Evolutionary conservation across 371 early-diverging fungal species (phyloP).

Genomic region (Mucor saturninus): DNA sequence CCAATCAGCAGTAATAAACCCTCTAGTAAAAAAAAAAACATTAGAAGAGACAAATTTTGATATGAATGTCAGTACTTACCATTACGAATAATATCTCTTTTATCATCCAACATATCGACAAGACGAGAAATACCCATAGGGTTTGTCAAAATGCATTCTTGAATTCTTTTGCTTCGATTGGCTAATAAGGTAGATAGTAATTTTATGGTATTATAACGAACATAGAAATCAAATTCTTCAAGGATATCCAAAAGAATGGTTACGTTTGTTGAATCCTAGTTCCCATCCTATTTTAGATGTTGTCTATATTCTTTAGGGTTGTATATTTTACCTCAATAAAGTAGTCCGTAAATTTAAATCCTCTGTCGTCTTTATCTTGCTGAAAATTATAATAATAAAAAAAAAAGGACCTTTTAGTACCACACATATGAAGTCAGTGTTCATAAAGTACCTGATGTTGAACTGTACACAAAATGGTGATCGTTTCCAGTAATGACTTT

Average conservation of each 20-base stretch:
- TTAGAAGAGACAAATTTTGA: neutral
- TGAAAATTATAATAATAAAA: conserved; percentile 10
- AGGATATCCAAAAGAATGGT: conserved; percentile 82
- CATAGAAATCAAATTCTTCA: conserved; percentile 91
- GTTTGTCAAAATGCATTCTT: conserved; percentile 84
- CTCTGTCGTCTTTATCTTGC: conserved; percentile 47
- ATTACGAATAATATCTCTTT: conserved; percentile 93
- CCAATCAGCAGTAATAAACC: conserved; percentile 87
- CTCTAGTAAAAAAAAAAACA: conserved; percentile 59
- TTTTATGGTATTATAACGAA: conserved; percentile 88
- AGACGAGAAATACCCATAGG: conserved; percentile 92
- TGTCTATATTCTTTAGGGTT: no score
- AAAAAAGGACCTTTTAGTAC: neutral
- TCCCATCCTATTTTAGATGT: neutral
- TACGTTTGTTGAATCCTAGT: conserved; percentile 77
- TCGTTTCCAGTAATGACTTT: conserved; percentile 84
- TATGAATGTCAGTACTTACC: conserved; percentile 53
- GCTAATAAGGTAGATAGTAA: conserved; percentile 76
- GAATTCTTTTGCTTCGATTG: conserved; percentile 72
- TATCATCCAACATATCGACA: conserved; percentile 91
- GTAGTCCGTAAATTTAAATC: conserved; percentile 53
- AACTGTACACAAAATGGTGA: conserved; percentile 78
- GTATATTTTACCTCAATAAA: conserved; percentile 50
- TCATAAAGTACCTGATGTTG: conserved; percentile 33
- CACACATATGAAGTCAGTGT: neutral